phyloP scores from a whole-genome alignment of 371 early-diverging fungal species.

The Mucor piriformis region DNA sequence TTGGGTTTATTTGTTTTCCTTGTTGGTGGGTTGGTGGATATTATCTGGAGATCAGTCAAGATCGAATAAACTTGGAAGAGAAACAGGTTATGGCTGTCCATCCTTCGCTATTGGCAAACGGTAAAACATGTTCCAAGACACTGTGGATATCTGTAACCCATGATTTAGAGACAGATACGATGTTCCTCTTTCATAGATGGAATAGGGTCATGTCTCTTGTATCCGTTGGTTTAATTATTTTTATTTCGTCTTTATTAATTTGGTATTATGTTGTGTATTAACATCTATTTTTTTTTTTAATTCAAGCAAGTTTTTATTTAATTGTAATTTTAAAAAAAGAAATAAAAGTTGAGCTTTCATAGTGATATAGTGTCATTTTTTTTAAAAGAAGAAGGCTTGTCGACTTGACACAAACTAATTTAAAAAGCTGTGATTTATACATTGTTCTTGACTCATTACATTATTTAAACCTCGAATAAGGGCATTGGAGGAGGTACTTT shows the following conservation, averaged over 20 bases:
- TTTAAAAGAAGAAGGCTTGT: no score
- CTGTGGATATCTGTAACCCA: neutral
- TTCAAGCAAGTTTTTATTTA: neutral
- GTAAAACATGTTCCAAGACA: constrained; percentile 21
- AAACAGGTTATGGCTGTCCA: constrained; percentile 18
- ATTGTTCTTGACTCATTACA: no score
- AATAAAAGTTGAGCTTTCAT: no score
- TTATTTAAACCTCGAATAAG: no score
- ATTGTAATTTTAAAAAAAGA: no score
- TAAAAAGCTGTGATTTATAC: no score
- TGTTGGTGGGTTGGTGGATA: constrained; percentile 53
- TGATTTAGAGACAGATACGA: neutral
- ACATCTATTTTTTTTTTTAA: neutral
- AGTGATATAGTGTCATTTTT: no score
- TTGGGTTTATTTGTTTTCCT: constrained; percentile 50
- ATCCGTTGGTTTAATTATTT: constrained; percentile 25
- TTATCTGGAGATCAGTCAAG: neutral
- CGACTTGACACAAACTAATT: no score
- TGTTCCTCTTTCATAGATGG: constrained; percentile 28
- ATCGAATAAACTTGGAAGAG: neutral
- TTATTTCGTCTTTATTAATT: constrained; percentile 23
- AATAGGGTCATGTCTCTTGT: constrained; percentile 34
- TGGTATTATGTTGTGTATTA: constrained; percentile 25
- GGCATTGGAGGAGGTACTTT: no score
- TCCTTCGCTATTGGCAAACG: constrained; percentile 41